Percentiles rank a stretch among this genome's conserved stretches.
Evolutionary conservation across 1,284 basidiomycete species (phyloP).

Genomic region (Cryptococcus sp.): DNA sequence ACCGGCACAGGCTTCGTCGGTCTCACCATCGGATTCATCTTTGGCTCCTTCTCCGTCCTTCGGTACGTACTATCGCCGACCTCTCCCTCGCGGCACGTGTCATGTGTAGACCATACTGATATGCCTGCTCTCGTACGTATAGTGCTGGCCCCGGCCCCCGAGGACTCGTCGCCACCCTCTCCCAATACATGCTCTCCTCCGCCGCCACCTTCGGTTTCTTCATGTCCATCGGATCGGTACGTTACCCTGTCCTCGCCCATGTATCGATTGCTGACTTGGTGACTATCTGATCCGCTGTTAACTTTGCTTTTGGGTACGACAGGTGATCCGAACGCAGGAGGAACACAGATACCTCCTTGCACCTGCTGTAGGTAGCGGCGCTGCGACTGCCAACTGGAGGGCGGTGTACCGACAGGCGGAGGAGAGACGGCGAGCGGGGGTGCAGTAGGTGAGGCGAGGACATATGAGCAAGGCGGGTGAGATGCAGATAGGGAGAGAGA

Average conservation of each 20-base stretch:
- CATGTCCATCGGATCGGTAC: conserved; percentile 50
- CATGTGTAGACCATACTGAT: too few species aligned
- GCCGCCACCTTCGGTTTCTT: conserved; percentile 52
- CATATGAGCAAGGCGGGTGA: background rate
- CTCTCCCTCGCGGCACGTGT: background rate
- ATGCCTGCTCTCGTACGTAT: background rate
- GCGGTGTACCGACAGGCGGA: conserved; percentile 16
- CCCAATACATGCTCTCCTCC: conserved; percentile 81
- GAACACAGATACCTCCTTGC: conserved; percentile 30
- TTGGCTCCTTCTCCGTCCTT: conserved; percentile 83
- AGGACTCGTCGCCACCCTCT: conserved; percentile 79
- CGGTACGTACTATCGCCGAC: conserved; percentile 56
- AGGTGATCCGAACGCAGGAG: conserved; percentile 48
- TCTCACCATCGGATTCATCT: conserved; percentile 92
- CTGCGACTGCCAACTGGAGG: conserved; percentile 5
- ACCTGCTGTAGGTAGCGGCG: conserved; percentile 7
- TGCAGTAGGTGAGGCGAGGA: too few species aligned
- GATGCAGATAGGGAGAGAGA: background rate
- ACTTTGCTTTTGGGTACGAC: background rate
- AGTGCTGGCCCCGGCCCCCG: conserved; percentile 72
- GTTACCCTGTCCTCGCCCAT: conserved; percentile 9
- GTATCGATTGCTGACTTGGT: too few species aligned
- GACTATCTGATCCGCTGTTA: background rate
- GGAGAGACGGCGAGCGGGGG: conserved; percentile 11
- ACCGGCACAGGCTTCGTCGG: conserved; percentile 66